Percentiles rank a stretch among this genome's conserved stretches.
Conservation (phyloP, 1,139 yeast genomes). For the Magnusiomyces fungicola region DNA sequence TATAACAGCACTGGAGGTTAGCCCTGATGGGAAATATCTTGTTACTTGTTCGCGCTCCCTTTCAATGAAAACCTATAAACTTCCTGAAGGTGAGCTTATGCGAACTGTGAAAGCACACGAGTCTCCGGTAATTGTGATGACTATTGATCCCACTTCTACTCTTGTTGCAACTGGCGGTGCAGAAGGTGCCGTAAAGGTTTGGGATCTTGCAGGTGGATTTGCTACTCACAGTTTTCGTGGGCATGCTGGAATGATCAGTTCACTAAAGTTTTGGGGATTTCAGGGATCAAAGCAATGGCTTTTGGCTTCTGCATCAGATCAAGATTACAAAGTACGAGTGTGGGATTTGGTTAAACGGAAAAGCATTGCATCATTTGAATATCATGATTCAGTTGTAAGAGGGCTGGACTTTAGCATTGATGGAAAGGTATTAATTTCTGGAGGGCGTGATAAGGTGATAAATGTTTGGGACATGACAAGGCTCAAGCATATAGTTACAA, state of each 20-base stretch:
- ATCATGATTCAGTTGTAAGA: slow-evolving; percentile 81
- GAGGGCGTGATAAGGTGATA: slow-evolving; percentile 83
- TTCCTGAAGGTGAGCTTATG: slow-evolving; percentile 29
- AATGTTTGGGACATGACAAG: slow-evolving; percentile 48
- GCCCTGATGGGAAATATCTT: slow-evolving; percentile 66
- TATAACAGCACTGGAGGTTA: slow-evolving; percentile 63
- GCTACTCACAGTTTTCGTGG: slow-evolving; percentile 89
- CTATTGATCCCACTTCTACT: slow-evolving; percentile 74
- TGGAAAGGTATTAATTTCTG: slow-evolving; percentile 58
- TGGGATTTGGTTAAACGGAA: slow-evolving; percentile 89
- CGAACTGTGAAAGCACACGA: slow-evolving; percentile 42
- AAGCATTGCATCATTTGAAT: slow-evolving; percentile 52
- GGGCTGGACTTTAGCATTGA: slow-evolving; percentile 59
- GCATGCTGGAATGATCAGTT: slow-evolving; percentile 87
- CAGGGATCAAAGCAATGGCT: slow-evolving; percentile 66
- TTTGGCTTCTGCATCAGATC: slow-evolving; percentile 74
- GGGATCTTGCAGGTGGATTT: slow-evolving; percentile 86
- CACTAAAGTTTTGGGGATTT: slow-evolving; percentile 67
- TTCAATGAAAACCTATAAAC: slow-evolving; percentile 59
- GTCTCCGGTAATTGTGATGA: slow-evolving; percentile 75
- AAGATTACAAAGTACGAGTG: slow-evolving; percentile 62
- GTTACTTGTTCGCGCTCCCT: slow-evolving; percentile 81
- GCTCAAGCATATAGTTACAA: slow-evolving; percentile 53
- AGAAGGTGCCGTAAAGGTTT: slow-evolving; percentile 85
- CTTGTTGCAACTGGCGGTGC: slow-evolving; percentile 92